Evolutionary conservation across 257 asterid species (phyloP).

Genomic region (Salvia rosmarinus): DNA sequence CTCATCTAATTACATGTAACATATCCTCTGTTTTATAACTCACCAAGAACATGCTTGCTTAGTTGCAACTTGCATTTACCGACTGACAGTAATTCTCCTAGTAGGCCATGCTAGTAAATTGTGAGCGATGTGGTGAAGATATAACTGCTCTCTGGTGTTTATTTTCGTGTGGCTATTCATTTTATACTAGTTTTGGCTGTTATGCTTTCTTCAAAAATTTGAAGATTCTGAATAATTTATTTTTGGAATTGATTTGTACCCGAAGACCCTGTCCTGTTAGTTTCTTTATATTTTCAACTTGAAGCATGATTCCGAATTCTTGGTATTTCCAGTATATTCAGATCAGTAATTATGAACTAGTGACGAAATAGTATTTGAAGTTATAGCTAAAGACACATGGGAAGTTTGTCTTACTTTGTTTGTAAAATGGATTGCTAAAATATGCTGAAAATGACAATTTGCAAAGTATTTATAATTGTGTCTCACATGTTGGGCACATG

Average conservation of each 20-base stretch:
- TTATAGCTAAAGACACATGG: no score
- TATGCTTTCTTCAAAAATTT: no score
- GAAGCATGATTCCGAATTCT: no score
- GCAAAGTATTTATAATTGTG: constrained; percentile 4
- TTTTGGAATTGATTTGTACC: neutral
- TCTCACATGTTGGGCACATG: constrained; percentile 24
- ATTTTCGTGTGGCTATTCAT: no score
- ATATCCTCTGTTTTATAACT: no score
- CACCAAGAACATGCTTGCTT: neutral
- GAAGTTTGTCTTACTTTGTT: neutral
- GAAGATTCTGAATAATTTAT: neutral
- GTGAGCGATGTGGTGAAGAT: neutral
- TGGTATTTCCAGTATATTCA: neutral
- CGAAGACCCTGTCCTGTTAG: neutral
- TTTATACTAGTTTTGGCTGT: no score
- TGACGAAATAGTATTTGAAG: no score
- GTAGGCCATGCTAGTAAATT: constrained; percentile 1
- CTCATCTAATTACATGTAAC: no score
- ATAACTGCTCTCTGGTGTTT: neutral
- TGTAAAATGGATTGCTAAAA: neutral
- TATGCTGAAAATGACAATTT: neutral
- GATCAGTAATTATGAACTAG: neutral
- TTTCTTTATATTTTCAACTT: no score
- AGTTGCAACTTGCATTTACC: neutral
- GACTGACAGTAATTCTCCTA: neutral